Conservation (phyloP, 2,329 filamentous ascomycete genomes). For the Stemphylium beticola region DNA sequence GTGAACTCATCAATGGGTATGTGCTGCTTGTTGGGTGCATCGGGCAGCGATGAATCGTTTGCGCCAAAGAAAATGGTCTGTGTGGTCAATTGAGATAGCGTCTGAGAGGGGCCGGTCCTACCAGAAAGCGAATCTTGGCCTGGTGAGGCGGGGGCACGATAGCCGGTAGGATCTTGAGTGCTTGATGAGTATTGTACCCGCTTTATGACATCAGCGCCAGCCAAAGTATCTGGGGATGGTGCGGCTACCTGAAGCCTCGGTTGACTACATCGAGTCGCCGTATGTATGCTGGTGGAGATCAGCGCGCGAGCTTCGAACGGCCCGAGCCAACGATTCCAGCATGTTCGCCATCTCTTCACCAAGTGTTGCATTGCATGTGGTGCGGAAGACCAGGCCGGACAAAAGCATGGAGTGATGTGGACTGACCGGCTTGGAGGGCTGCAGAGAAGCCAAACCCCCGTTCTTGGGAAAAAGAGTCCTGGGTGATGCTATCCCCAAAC, state of each 20-base stretch:
- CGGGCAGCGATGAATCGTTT: constrained; percentile 80
- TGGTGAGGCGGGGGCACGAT: constrained; percentile 72
- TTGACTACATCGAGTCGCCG: constrained; percentile 86
- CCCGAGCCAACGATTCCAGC: neutral
- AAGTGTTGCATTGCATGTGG: neutral
- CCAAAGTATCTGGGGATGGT: neutral
- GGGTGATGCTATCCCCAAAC: constrained; percentile 88
- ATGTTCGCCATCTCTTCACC: neutral
- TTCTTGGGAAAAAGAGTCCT: constrained; percentile 66
- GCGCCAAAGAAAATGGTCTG: constrained; percentile 84
- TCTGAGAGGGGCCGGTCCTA: constrained; percentile 40
- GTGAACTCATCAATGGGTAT: constrained; percentile 78
- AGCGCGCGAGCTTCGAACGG: constrained; percentile 1
- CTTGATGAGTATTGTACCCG: constrained; percentile 83
- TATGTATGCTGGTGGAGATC: constrained; percentile 66
- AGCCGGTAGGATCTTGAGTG: constrained; percentile 69
- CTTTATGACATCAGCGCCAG: constrained; percentile 43
- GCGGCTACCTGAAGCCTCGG: constrained; percentile 70
- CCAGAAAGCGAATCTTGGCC: constrained; percentile 70
- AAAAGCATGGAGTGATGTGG: constrained; percentile 1
- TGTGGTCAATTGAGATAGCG: constrained; percentile 12
- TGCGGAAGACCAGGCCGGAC: constrained; percentile 4
- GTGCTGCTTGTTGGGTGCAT: constrained; percentile 71
- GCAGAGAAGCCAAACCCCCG: constrained; percentile 77
- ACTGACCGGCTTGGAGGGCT: constrained; percentile 71